A percentile compares a stretch with the other conserved stretches of the same genome.
phyloP scores from a whole-genome alignment of 2,329 filamentous ascomycete species.

The Aspergillus amoenus region DNA sequence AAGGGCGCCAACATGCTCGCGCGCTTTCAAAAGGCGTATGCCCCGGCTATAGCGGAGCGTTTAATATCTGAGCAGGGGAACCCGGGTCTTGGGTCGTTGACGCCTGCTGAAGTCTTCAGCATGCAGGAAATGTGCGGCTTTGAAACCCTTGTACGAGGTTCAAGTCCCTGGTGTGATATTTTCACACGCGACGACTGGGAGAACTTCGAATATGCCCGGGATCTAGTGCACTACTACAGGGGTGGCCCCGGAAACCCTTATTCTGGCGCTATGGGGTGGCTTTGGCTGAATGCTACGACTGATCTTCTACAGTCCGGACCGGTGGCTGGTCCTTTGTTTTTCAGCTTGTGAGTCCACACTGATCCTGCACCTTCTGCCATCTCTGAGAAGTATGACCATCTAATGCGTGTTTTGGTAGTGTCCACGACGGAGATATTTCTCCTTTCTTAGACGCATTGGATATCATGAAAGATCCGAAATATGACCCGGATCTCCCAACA shows the following conservation, averaged over 20 bases:
- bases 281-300: slow-evolving; percentile 59
- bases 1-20: slow-evolving; percentile 51
- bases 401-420: slow-evolving; percentile 28
- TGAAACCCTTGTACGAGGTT: slow-evolving; percentile 54
- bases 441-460: slow-evolving; percentile 55
- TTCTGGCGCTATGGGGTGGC: slow-evolving; percentile 54
- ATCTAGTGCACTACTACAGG: slow-evolving; percentile 59
- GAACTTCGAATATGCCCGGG: slow-evolving; percentile 59
- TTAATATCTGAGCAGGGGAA: slow-evolving; percentile 32
- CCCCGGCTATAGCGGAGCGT: slow-evolving; percentile 46
- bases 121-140: slow-evolving; percentile 65
- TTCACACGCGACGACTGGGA: slow-evolving; percentile 56
- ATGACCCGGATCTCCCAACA: slow-evolving; percentile 45
- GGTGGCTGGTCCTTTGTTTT: slow-evolving; percentile 50
- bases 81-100: slow-evolving; percentile 42
- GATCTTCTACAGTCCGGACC: slow-evolving; percentile 48
- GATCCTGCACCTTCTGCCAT: not conserved
- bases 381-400: no score
- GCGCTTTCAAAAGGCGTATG: slow-evolving; percentile 50
- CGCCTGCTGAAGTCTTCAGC: slow-evolving; percentile 52
- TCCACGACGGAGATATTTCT: slow-evolving; percentile 60
- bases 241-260: slow-evolving; percentile 58
- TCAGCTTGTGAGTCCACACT: slow-evolving; percentile 53
- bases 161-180: slow-evolving; percentile 57
- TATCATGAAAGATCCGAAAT: slow-evolving; percentile 43